phyloP scores from a whole-genome alignment of 345 rosid species.

The Populus simonii region DNA sequence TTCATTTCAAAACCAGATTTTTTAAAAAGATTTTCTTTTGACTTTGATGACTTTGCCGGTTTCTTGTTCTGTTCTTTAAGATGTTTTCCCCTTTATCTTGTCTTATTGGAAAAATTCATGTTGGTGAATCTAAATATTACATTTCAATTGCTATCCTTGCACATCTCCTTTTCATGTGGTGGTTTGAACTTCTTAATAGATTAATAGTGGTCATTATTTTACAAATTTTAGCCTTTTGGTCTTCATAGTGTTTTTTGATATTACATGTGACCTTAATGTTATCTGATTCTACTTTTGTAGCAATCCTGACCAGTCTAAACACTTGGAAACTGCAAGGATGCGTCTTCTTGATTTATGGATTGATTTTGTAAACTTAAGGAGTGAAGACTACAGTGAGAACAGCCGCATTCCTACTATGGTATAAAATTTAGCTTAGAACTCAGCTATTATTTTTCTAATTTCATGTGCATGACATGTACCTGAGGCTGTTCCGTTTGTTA shows the following conservation, averaged over 20 bases:
- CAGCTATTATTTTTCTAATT: not conserved
- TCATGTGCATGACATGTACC: not conserved
- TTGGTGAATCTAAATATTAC: not conserved
- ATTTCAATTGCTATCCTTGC: not conserved
- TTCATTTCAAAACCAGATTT: too few species aligned
- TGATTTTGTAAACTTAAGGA: slow-evolving; percentile 89
- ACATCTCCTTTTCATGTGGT: not conserved
- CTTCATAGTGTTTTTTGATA: not conserved
- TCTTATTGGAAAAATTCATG: not conserved
- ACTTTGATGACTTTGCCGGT: too few species aligned
- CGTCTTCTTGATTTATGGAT: slow-evolving; percentile 82
- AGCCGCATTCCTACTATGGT: slow-evolving; percentile 93
- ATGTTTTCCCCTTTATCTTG: not conserved
- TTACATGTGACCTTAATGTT: not conserved
- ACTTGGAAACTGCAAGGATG: slow-evolving; percentile 91
- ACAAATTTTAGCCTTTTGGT: not conserved
- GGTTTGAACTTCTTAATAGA: not conserved
- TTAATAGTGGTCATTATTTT: not conserved
- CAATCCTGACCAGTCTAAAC: slow-evolving; percentile 95
- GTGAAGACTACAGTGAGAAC: slow-evolving; percentile 78
- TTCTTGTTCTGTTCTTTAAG: too few species aligned
- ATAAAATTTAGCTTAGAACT: not conserved
- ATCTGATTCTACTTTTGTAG: slow-evolving; percentile 37
- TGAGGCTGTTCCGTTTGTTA: not conserved
- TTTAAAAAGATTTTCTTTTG: too few species aligned